These are phyloP conservation scores for Angophora floribunda DNA, from an alignment of 345 rosid species.

Conservation along the genomic window DNA sequence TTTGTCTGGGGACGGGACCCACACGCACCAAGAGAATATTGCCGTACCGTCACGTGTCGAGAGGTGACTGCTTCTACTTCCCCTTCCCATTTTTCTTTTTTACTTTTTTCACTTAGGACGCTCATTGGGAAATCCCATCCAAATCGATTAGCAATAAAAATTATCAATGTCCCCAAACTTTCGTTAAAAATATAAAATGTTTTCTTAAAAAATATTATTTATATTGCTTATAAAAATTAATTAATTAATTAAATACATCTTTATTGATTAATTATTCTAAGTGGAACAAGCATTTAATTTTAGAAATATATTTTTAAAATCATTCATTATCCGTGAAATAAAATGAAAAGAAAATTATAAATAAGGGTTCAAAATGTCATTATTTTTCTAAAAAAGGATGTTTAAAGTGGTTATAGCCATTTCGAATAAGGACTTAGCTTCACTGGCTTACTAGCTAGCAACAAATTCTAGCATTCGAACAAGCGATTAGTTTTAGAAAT, in stretches of 20 bases:
- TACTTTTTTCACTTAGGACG: not conserved
- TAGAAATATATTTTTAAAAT: not conserved
- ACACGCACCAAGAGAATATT: not conserved
- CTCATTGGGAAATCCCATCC: not conserved
- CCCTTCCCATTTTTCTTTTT: not conserved
- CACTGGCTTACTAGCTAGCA: too few species aligned
- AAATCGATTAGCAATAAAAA: not conserved
- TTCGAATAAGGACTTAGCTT: too few species aligned
- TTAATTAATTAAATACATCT: accelerated
- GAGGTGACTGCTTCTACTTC: not conserved
- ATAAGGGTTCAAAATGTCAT: too few species aligned
- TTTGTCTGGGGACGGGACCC: not conserved
- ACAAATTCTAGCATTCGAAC: too few species aligned
- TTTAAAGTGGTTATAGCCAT: too few species aligned
- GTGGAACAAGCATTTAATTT: accelerated
- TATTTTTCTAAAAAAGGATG: too few species aligned
- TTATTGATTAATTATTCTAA: accelerated
- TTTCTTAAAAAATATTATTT: accelerated
- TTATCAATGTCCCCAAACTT: not conserved
- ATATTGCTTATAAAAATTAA: too few species aligned
- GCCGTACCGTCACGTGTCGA: not conserved
- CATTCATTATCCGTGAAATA: accelerated
- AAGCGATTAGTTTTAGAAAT: too few species aligned
- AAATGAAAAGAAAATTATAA: too few species aligned
- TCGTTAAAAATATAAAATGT: accelerated